These are phyloP conservation scores for Colletotrichum incanum DNA, from an alignment of 2,329 filamentous ascomycete genomes.

Conservation along the genomic window DNA sequence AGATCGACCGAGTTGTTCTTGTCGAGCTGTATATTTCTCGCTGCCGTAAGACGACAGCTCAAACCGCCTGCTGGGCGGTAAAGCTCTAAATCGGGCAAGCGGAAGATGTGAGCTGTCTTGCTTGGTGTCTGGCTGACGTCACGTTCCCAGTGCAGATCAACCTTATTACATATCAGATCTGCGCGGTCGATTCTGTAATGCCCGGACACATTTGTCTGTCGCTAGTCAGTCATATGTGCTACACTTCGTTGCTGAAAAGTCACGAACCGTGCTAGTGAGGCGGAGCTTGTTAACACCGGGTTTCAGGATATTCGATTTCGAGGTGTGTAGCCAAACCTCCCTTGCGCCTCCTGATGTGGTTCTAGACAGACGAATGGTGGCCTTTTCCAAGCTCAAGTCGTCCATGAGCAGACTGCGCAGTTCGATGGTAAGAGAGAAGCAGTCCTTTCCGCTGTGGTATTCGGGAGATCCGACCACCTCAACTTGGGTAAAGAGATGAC, in stretches of 20 bases:
- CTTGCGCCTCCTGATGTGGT: constrained; percentile 51
- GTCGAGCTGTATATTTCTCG: constrained; percentile 84
- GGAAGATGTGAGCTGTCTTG: constrained; percentile 67
- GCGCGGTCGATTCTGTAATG: constrained; percentile 83
- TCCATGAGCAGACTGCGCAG: constrained; percentile 82
- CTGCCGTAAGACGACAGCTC: constrained; percentile 76
- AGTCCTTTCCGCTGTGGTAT: constrained; percentile 81
- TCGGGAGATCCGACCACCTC: constrained; percentile 77
- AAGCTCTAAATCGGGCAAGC: constrained; percentile 75
- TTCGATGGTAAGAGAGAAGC: constrained; percentile 79
- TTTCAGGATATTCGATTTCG: constrained; percentile 62
- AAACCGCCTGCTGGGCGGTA: constrained; percentile 81
- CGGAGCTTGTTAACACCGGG: constrained; percentile 63
- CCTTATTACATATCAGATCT: constrained; percentile 74
- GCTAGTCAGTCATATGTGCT: constrained; percentile 48
- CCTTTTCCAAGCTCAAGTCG: constrained; percentile 74
- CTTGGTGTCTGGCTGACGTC: constrained; percentile 65
- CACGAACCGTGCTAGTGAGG: constrained; percentile 53
- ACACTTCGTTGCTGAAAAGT: not conserved
- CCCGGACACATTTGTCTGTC: constrained; percentile 77
- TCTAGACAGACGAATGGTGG: constrained; percentile 52
- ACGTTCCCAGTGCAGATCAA: constrained; percentile 77
- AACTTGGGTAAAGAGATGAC: constrained; percentile 81
- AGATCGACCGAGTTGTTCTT: constrained; percentile 84
- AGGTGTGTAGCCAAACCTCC: constrained; percentile 63